Percentiles rank a stretch among this genome's conserved stretches.
Evolutionary conservation across 192 early-diverging fungal genomes (phyloP).

Genomic region (Backusella tuberculispora): DNA sequence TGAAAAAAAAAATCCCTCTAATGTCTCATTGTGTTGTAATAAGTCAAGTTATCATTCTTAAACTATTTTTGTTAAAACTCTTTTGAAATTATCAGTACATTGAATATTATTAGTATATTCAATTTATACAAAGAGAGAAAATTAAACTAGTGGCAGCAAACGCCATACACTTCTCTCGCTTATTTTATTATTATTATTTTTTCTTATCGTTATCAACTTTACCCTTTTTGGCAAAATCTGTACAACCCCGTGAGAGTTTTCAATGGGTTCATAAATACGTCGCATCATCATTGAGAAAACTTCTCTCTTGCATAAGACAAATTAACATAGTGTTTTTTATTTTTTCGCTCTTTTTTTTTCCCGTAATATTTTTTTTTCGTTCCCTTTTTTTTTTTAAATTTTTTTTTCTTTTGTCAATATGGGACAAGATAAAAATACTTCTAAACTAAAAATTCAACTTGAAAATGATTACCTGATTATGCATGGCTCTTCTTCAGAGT

Average conservation of each 20-base stretch:
- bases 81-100: neutral
- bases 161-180: neutral
- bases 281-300: constrained; percentile 4
- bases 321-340: constrained; percentile 1
- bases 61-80: neutral
- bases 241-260: constrained; percentile 17
- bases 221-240: constrained; percentile 3
- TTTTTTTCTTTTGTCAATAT: constrained; percentile 2
- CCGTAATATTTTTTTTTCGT: neutral
- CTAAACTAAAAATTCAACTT: constrained; percentile 40
- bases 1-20: neutral
- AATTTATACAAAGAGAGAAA: constrained; percentile 2
- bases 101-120: neutral
- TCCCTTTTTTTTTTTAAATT: neutral
- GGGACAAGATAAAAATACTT: constrained; percentile 6
- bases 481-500: constrained; percentile 43
- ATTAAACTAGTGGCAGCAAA: neutral
- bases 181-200: neutral
- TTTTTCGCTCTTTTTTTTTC: constrained; percentile 11
- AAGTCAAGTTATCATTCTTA: neutral
- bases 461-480: constrained; percentile 44
- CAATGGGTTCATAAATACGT: constrained; percentile 8
- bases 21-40: neutral
- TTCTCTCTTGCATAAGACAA: constrained; percentile 8
- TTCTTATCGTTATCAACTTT: constrained; percentile 19